A percentile compares a stretch with the other conserved stretches of the same genome.
These are phyloP conservation scores for Pyricularia sp. DNA, from an alignment of 2,329 filamentous ascomycete species.

Conservation along the genomic window DNA sequence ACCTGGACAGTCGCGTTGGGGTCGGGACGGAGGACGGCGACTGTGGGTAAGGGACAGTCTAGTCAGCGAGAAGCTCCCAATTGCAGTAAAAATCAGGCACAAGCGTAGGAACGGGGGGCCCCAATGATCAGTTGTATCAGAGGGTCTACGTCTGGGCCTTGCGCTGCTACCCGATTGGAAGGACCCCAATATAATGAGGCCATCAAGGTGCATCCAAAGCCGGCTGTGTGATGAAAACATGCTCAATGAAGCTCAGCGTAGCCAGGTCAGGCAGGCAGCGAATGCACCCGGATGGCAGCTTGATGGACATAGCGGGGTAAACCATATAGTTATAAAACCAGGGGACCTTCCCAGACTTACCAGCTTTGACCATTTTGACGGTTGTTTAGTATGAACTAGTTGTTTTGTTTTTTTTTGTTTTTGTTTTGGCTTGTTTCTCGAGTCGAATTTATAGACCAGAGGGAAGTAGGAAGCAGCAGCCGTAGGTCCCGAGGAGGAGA, in stretches of 20 bases:
- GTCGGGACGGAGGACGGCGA: slow-evolving; percentile 90
- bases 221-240: slow-evolving; percentile 30
- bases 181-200: slow-evolving; percentile 11
- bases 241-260: slow-evolving; percentile 48
- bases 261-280: background rate
- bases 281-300: slow-evolving; percentile 1
- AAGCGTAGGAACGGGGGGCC: background rate
- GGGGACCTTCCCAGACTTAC: slow-evolving; percentile 34
- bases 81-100: background rate
- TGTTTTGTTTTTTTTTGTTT: background rate
- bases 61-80: slow-evolving; percentile 8
- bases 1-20: slow-evolving; percentile 63
- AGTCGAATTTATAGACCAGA: background rate
- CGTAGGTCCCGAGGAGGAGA: background rate
- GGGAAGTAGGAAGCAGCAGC: background rate
- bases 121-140: background rate
- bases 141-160: background rate
- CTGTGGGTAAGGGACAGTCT: background rate
- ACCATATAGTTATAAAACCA: background rate
- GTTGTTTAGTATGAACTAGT: slow-evolving; percentile 22
- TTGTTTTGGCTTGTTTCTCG: background rate
- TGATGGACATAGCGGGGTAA: slow-evolving; percentile 11
- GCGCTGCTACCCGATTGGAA: background rate
- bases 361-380: slow-evolving; percentile 97
- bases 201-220: slow-evolving; percentile 34